phyloP scores from a whole-genome alignment of 2,329 filamentous ascomycete genomes.

The Alternaria brassicae region DNA sequence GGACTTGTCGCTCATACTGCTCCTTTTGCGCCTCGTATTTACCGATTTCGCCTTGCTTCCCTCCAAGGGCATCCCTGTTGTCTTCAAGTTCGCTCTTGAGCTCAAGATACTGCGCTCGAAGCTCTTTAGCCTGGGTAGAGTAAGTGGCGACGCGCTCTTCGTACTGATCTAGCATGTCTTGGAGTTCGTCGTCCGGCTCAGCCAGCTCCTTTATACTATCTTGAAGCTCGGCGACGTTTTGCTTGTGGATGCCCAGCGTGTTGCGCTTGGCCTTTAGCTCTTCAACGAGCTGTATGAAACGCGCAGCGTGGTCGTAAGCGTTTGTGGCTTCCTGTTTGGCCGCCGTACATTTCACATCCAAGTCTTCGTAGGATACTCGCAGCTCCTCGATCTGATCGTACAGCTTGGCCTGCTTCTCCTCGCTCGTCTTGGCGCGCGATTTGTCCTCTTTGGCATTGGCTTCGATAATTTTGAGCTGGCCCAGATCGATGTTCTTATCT shows the following conservation, averaged over 20 bases:
- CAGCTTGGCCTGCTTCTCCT: slow-evolving; percentile 63
- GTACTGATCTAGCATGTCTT: slow-evolving; percentile 76
- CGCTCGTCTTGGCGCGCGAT: slow-evolving; percentile 74
- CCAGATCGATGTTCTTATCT: slow-evolving; percentile 77
- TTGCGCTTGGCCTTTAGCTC: slow-evolving; percentile 78
- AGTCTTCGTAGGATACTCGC: slow-evolving; percentile 29
- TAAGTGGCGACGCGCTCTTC: slow-evolving; percentile 74
- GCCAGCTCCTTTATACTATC: slow-evolving; percentile 76
- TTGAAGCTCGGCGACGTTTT: slow-evolving; percentile 73
- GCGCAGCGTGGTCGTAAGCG: slow-evolving; percentile 75
- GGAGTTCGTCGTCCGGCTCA: slow-evolving; percentile 79
- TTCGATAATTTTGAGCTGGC: slow-evolving; percentile 75
- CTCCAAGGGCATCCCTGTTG: slow-evolving; percentile 52
- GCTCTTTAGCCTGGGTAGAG: slow-evolving; percentile 67
- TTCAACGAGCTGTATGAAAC: slow-evolving; percentile 76
- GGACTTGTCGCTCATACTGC: slow-evolving; percentile 81
- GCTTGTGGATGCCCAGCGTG: slow-evolving; percentile 72
- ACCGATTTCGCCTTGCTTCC: slow-evolving; percentile 70
- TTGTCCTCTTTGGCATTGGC: slow-evolving; percentile 82
- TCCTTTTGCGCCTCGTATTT: slow-evolving; percentile 85
- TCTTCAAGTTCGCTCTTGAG: slow-evolving; percentile 62
- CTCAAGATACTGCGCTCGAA: slow-evolving; percentile 69
- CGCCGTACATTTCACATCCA: slow-evolving; percentile 45
- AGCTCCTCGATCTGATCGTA: slow-evolving; percentile 69
- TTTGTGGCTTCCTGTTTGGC: slow-evolving; percentile 63